These are phyloP conservation scores for Aspergillus olivimuriae DNA, from an alignment of 495 filamentous ascomycete species.

Conservation along the genomic window DNA sequence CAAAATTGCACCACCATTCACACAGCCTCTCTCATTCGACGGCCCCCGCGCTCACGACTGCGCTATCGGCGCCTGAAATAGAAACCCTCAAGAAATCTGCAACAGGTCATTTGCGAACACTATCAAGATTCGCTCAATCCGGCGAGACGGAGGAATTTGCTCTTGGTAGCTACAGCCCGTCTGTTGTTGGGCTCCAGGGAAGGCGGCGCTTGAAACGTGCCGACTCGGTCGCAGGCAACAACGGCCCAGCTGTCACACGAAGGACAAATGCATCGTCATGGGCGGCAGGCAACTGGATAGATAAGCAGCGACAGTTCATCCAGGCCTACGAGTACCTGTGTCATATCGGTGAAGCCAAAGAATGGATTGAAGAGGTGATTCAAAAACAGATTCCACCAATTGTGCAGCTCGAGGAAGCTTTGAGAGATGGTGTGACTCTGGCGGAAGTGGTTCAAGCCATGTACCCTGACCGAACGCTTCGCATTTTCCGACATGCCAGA, in stretches of 20 bases:
- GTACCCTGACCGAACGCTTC: conserved; percentile 62
- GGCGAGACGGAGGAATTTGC: conserved; percentile 71
- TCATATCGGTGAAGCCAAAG: conserved; percentile 98
- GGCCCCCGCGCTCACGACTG: conserved; percentile 36
- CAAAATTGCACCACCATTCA: conserved; percentile 34
- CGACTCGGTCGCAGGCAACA: conserved; percentile 47
- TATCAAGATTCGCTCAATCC: conserved; percentile 78
- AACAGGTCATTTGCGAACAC: conserved; percentile 79
- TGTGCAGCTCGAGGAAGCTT: conserved; percentile 89
- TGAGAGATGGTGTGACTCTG: conserved; percentile 89
- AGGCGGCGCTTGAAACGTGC: conserved; percentile 74
- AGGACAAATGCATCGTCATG: conserved; percentile 57
- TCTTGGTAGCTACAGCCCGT: conserved; percentile 64
- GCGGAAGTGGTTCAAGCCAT: conserved; percentile 95
- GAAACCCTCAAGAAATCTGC: conserved; percentile 74
- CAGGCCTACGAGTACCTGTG: conserved; percentile 99
- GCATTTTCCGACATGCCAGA: conserved; percentile 77
- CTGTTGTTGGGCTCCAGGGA: conserved; percentile 82
- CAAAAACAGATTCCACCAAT: conserved; percentile 86
- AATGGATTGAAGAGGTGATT: conserved; percentile 97
- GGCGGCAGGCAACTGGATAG: conserved; percentile 95
- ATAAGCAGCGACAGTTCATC: conserved; percentile 91
- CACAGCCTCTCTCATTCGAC: conserved; percentile 37
- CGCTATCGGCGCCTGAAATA: conserved; percentile 63
- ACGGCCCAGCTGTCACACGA: conserved; percentile 35